Base-by-base conservation (phyloP, 2,329 filamentous ascomycete species). In the Trematosphaeria pertusa region DNA sequence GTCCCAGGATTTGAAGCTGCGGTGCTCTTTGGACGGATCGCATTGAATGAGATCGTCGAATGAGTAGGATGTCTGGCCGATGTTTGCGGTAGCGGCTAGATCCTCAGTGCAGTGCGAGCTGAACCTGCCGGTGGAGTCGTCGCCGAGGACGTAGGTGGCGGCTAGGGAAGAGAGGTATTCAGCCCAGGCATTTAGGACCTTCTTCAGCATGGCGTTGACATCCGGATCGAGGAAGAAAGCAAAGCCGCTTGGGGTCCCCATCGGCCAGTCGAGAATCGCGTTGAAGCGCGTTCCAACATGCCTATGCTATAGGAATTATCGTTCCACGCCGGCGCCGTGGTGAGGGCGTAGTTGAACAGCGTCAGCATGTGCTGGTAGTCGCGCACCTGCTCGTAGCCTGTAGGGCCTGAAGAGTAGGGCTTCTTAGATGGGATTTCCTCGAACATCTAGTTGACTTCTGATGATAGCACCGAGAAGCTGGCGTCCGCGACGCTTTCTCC, bases 401-500 rank as follows among this genome's bases (percentile, higher is more conserved):
- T 83, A 0, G 86, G 85, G 50, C 88, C 86, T 5, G 73, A 75
- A 48, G 69, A 64, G 69, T 89, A 89, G 0, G 81, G 81, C 14
- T 77, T 72, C 66, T 83, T 84, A 22, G 66, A 63, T 0, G 87
- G 86, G 15, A 89, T 75, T 70, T 89, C 83, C 21, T 81, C 75
- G 70, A 87, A 89, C 87, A 89, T 89, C 52, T 80, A 75, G 18
- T 75, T 74, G 61, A 88, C 83, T n/a, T n/a, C n/a, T n/a, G n/a
- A n/a, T n/a, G n/a, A n/a, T n/a, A n/a, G n/a, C n/a, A n/a, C n/a
- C n/a, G n/a, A n/a, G n/a, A n/a, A n/a, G n/a, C n/a, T n/a, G n/a
- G n/a, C n/a, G n/a, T n/a, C n/a, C n/a, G n/a, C n/a, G n/a, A n/a
- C n/a, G n/a, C n/a, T n/a, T n/a, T n/a, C n/a, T n/a, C n/a, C n/a